A percentile compares a stretch with the other conserved stretches of the same genome.
Evolutionary conservation across 2,329 filamentous ascomycete genomes (phyloP).

Genomic region (Mycosphaerella arachidis): DNA sequence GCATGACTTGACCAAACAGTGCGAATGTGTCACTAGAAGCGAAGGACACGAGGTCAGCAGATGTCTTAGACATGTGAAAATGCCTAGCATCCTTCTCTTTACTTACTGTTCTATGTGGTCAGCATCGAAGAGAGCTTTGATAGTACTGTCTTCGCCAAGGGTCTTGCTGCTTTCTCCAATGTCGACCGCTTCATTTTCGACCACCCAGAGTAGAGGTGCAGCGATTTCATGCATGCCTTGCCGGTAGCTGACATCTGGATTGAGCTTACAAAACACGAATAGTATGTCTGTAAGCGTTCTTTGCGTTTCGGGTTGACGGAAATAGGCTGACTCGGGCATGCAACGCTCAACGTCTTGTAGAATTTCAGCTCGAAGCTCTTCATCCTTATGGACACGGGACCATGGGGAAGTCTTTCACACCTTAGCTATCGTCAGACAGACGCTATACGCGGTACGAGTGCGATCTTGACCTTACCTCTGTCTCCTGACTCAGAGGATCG

Average conservation of each 20-base stretch:
- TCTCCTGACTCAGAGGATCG: conserved; percentile 84
- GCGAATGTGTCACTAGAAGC: conserved; percentile 65
- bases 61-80: too few species aligned
- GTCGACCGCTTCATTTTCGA: conserved; percentile 76
- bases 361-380: conserved; percentile 80
- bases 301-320: conserved; percentile 75
- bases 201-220: conserved; percentile 79
- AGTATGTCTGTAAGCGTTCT: conserved; percentile 79
- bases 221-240: conserved; percentile 98
- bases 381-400: conserved; percentile 80
- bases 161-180: conserved; percentile 28
- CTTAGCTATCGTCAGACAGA: conserved; percentile 40
- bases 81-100: too few species aligned
- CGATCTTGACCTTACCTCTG: conserved; percentile 48
- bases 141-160: conserved; percentile 28
- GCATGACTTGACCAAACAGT: conserved; percentile 83
- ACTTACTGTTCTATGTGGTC: conserved; percentile 67
- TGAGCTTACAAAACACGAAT: conserved; percentile 91
- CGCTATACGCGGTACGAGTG: background rate
- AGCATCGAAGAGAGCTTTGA: conserved; percentile 56
- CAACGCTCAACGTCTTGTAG: conserved; percentile 88
- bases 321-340: conserved; percentile 86
- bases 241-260: conserved; percentile 83
- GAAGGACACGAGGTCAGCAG: too few species aligned
- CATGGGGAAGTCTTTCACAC: conserved; percentile 70